Base-by-base conservation (phyloP, 352 stramenopile genomes). In the Aphanomyces euteiches region DNA sequence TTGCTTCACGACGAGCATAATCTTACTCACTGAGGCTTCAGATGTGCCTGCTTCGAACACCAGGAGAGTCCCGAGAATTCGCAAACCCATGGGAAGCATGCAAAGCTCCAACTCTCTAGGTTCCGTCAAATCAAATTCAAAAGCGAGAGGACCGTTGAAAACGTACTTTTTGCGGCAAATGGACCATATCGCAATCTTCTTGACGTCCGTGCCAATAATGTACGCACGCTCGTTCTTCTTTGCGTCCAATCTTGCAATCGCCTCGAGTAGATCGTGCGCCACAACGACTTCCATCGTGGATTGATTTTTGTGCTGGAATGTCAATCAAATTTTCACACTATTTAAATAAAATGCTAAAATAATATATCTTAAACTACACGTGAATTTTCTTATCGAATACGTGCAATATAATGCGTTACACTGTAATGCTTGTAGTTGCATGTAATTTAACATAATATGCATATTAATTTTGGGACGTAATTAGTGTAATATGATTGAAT, bases 61-160 rank as follows among this genome's bases (percentile, higher is more conserved):
- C 54, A 61, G 10, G n/a, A 61, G 7, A 10, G 54, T 28, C 39
- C 54, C 54, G 34, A 61, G 54, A 12, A 61, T 37, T 40, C 54
- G 54, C 54, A 61, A 40, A 7, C 54, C 54, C 1, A 19, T 10
- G 19, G 54, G 54, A n/a, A 10, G 37, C 50, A 58, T 58, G n/a
- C 36, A 19, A n/a, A 50, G 43, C 17, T 50, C 43, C 43, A 50
- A 50, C 43, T 50, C 43, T n/a, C 28, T n/a, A 50, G 2, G 43
- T 50, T n/a, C 43, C 2, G 10, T 3, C 43, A 50, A n/a, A n/a
- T n/a, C 43, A 50, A 50, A n/a, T 12, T n/a, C 43, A 50, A 1
- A 50, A 50, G 10, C 17, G 43, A n/a, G 17, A 50, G 10, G 43
- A 50, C 10, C 1, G 17, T 12, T 50, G 43, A 12, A 37, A 17